These are phyloP conservation scores for Trypanosoma rangeli DNA, from an alignment of 208 protist species.

Conservation along the genomic window DNA sequence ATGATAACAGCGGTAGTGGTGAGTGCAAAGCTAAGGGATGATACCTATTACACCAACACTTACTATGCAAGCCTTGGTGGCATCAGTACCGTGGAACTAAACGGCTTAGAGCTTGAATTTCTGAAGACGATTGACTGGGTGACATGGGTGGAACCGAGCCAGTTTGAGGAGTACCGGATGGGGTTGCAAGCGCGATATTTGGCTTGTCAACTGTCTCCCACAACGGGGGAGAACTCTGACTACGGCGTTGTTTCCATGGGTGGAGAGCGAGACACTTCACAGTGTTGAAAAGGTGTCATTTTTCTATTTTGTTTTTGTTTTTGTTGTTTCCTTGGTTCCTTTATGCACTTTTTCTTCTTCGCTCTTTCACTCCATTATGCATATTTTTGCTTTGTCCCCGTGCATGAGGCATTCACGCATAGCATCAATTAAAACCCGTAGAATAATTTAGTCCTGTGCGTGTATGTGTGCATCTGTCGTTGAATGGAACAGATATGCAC, in stretches of 20 bases:
- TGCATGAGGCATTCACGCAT: neutral
- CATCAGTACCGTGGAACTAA: constrained; percentile 59
- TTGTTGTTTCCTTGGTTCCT: constrained; percentile 22
- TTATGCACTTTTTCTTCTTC: constrained; percentile 5
- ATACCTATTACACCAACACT: constrained; percentile 79
- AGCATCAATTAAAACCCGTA: neutral
- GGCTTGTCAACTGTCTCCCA: neutral
- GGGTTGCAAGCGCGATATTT: constrained; percentile 44
- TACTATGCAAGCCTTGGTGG: constrained; percentile 85
- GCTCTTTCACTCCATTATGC: neutral
- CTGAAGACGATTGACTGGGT: constrained; percentile 78
- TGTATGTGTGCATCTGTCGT: constrained; percentile 5
- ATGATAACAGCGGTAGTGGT: constrained; percentile 65
- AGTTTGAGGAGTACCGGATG: constrained; percentile 52
- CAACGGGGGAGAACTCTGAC: neutral
- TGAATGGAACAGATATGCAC: neutral
- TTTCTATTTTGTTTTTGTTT: constrained; percentile 18
- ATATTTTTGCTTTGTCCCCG: neutral
- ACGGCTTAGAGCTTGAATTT: constrained; percentile 73
- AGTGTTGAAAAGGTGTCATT: neutral
- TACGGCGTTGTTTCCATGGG: neutral
- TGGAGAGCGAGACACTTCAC: neutral
- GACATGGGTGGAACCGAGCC: constrained; percentile 70
- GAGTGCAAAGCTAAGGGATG: constrained; percentile 83
- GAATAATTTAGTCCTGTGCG: neutral